These are phyloP conservation scores for Acorus gramineus DNA, from an alignment of 106 monocot species.

Conservation along the genomic window DNA sequence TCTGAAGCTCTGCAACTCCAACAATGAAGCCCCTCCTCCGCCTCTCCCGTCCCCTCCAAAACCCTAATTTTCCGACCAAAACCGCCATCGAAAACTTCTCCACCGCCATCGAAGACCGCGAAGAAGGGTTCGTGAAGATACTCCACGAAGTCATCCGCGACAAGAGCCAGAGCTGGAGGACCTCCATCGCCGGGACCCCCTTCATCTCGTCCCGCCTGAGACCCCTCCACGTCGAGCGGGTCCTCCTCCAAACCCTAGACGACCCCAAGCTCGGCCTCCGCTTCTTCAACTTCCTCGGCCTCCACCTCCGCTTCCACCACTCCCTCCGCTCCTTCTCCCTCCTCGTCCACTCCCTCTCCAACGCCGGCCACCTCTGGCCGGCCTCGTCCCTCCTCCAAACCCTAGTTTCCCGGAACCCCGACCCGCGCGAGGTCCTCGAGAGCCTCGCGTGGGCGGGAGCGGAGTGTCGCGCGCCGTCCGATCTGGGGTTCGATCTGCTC, in stretches of 20 bases:
- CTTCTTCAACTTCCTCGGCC: constrained; percentile 70
- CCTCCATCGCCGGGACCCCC: constrained; percentile 33
- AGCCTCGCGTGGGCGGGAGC: constrained; percentile 9
- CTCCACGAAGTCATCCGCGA: constrained; percentile 42
- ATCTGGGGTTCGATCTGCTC: constrained; percentile 19
- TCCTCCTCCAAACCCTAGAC: constrained; percentile 30
- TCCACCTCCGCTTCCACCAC: constrained; percentile 44
- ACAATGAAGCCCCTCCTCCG: too few species aligned
- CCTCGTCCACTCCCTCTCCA: constrained; percentile 35
- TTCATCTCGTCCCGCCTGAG: constrained; percentile 40
- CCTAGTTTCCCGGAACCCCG: constrained; percentile 22
- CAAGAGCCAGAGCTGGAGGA: constrained; percentile 35
- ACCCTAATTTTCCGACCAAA: too few species aligned
- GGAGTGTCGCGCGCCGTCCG: neutral
- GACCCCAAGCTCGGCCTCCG: constrained; percentile 42
- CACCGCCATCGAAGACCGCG: constrained; percentile 4
- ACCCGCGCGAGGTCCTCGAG: constrained; percentile 13
- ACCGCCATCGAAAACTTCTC: constrained; percentile 11
- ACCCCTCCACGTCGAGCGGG: constrained; percentile 51
- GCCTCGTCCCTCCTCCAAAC: constrained; percentile 46
- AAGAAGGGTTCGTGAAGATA: constrained; percentile 45
- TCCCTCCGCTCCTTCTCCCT: constrained; percentile 39
- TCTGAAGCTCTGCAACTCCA: too few species aligned
- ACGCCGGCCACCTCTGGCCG: constrained; percentile 33
- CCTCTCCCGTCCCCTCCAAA: too few species aligned